Base-by-base conservation (phyloP, 768 basidiomycete species). In the Fomitopsis serialis region DNA sequence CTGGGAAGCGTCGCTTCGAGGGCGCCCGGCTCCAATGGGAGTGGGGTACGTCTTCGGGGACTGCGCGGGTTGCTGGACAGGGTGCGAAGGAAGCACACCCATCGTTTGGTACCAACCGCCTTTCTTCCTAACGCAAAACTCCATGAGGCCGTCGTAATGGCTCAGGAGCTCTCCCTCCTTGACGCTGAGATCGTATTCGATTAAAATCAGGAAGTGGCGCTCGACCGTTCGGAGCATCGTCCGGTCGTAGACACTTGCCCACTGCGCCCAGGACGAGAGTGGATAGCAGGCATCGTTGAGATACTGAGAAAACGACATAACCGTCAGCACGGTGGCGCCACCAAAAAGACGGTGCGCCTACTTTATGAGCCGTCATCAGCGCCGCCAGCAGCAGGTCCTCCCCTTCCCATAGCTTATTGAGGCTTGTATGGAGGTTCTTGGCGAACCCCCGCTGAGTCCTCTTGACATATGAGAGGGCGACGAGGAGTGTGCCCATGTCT, bases 281-380 rank as follows among this genome's bases (percentile, higher is more conserved):
- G 36, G 37, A 22, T 27, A 34, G 27, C 85, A 86, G 12, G 84
- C 86, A 65, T 94, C 92, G 66, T 92, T 89, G 5, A 25, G 17
- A 13, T 17, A 35, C 23, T 34, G 29, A 6, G 6, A 32, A 11
- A 6, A 32, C 6, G 11, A 32, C 6, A 5, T 5, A 11, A 11
- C 11, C 29, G 11, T 32, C 29, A 32, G 29, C 11, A 32, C 11
- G 5, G 29, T 32, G 29, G 29, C 29, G 29, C 29, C 29, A 32
- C 11, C 29, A 11, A 6, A 32, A 11, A 6, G 11, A 32, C 11
- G 29, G 11, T 11, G 29, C 15, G 54, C 64, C 23, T 42, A 64
- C 65, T 59, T 77, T 77, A 56, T 68, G 65, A 12, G 75, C 74
- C 42, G 66, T 62, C 50, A 74, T 73, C 44, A 77, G 59, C 11